Conservation (phyloP, 805 yeast genomes). For the Candida loeiensis region DNA sequence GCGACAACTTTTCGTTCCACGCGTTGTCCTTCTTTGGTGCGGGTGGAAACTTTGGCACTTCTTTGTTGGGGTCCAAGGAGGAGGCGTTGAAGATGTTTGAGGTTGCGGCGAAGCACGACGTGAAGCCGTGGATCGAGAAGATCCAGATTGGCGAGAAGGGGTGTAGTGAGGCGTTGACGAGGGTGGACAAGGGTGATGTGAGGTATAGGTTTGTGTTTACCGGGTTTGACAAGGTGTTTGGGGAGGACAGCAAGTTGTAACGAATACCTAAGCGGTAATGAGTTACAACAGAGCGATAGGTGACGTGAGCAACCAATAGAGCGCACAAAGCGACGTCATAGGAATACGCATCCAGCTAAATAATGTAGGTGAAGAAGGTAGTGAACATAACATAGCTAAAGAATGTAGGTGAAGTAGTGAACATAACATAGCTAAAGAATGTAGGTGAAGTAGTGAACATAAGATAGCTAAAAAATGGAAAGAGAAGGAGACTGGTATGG, state of each 20-base stretch:
- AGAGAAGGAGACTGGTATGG: too few species aligned
- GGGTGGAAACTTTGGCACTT: slow-evolving; percentile 26
- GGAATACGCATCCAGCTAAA: too few species aligned
- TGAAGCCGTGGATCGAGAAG: slow-evolving; percentile 34
- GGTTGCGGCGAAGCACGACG: slow-evolving; percentile 32
- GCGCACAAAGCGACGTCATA: too few species aligned
- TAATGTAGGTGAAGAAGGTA: too few species aligned
- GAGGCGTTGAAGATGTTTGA: slow-evolving; percentile 37
- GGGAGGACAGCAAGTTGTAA: background rate
- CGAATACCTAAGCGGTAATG: background rate
- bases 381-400: too few species aligned
- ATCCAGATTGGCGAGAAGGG: slow-evolving; percentile 33
- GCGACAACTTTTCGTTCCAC: slow-evolving; percentile 18
- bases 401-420: too few species aligned
- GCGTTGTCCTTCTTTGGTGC: slow-evolving; percentile 23
- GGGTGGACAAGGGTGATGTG: slow-evolving; percentile 31
- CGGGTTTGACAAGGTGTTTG: slow-evolving; percentile 48
- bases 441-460: too few species aligned
- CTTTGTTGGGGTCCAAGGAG: slow-evolving; percentile 30
- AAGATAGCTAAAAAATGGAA: too few species aligned
- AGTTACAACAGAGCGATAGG: background rate
- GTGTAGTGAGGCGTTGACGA: slow-evolving; percentile 28
- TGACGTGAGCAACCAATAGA: background rate
- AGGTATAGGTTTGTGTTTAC: slow-evolving; percentile 55
- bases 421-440: too few species aligned